A percentile compares a stretch with the other conserved stretches of the same genome.
Evolutionary conservation across 1,139 yeast genomes (phyloP).

Genomic region (Pichia sp.): DNA sequence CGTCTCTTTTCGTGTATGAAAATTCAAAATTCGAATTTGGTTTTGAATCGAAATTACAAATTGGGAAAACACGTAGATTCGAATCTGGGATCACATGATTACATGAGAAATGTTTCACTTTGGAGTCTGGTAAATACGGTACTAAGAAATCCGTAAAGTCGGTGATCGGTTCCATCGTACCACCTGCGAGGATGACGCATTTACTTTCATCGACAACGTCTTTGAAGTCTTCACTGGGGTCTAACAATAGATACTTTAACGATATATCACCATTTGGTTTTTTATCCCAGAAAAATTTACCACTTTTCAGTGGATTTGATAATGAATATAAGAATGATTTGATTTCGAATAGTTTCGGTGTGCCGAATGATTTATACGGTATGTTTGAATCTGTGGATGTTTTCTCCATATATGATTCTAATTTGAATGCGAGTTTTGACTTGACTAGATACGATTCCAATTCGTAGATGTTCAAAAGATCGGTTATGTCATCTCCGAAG

Average conservation of each 20-base stretch:
- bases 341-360: slow-evolving; percentile 66
- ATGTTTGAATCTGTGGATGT: slow-evolving; percentile 17
- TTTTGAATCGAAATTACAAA: slow-evolving; percentile 28
- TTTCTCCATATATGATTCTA: slow-evolving; percentile 67
- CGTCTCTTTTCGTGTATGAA: slow-evolving; percentile 63
- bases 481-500: slow-evolving; percentile 61
- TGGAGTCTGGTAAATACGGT: slow-evolving; percentile 48
- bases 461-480: slow-evolving; percentile 66
- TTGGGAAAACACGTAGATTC: slow-evolving; percentile 61
- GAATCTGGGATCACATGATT: slow-evolving; percentile 80
- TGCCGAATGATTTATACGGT: slow-evolving; percentile 28
- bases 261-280: slow-evolving; percentile 30
- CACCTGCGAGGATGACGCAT: slow-evolving; percentile 86
- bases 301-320: slow-evolving; percentile 77
- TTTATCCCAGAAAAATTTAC: slow-evolving; percentile 71
- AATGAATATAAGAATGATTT: slow-evolving; percentile 63
- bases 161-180: slow-evolving; percentile 90
- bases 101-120: slow-evolving; percentile 63
- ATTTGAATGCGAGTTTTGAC: slow-evolving; percentile 81
- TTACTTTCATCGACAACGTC: slow-evolving; percentile 64
- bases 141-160: slow-evolving; percentile 68
- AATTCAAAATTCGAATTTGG: slow-evolving; percentile 49
- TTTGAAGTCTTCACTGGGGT: slow-evolving; percentile 72
- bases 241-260: slow-evolving; percentile 71
- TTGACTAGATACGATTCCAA: slow-evolving; percentile 61